A percentile compares a stretch with the other conserved stretches of the same genome.
phyloP scores from a whole-genome alignment of 2,329 filamentous ascomycete species.

The Waltergamsia citrina region DNA sequence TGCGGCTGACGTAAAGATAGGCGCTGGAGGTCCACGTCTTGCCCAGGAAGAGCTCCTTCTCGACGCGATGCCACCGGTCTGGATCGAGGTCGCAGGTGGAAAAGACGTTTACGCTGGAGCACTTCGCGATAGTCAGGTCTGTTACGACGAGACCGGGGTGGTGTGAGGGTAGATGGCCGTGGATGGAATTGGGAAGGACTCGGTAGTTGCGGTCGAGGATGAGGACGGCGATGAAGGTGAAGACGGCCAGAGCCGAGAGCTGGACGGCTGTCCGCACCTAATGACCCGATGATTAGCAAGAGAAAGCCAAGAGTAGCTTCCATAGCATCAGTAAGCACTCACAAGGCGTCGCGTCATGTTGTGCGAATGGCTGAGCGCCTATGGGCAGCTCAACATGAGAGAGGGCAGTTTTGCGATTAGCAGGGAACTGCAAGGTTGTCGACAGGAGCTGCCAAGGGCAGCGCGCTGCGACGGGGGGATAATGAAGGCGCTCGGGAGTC shows the following conservation, averaged over 20 bases:
- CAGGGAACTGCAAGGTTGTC: too few relatives aligned
- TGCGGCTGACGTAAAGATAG: slow-evolving; percentile 73
- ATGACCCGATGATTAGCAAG: too few relatives aligned
- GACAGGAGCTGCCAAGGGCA: too few relatives aligned
- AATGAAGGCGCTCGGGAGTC: too few relatives aligned
- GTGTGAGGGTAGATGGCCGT: slow-evolving; percentile 79
- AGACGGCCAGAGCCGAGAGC: slow-evolving; percentile 54
- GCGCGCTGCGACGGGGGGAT: too few relatives aligned
- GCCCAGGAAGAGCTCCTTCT: slow-evolving; percentile 81
- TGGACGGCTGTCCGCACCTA: slow-evolving; percentile 65
- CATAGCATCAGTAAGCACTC: slow-evolving; percentile 6
- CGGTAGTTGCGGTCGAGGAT: slow-evolving; percentile 84
- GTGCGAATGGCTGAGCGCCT: slow-evolving; percentile 1
- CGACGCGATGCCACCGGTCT: slow-evolving; percentile 67
- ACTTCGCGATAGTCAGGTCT: slow-evolving; percentile 71
- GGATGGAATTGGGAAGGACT: slow-evolving; percentile 75
- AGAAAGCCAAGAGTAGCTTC: slow-evolving; percentile 1
- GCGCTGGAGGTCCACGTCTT: slow-evolving; percentile 66
- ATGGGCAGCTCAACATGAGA: too few relatives aligned
- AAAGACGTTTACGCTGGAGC: slow-evolving; percentile 65
- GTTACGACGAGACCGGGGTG: slow-evolving; percentile 78
- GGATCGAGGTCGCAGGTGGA: slow-evolving; percentile 68
- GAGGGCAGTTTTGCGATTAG: too few relatives aligned
- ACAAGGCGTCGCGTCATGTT: slow-evolving; percentile 28
- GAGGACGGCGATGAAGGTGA: slow-evolving; percentile 64